Conservation (phyloP, 225 moss, liverwort and hornwort species). For the Rhytidiadelphus loreus region DNA sequence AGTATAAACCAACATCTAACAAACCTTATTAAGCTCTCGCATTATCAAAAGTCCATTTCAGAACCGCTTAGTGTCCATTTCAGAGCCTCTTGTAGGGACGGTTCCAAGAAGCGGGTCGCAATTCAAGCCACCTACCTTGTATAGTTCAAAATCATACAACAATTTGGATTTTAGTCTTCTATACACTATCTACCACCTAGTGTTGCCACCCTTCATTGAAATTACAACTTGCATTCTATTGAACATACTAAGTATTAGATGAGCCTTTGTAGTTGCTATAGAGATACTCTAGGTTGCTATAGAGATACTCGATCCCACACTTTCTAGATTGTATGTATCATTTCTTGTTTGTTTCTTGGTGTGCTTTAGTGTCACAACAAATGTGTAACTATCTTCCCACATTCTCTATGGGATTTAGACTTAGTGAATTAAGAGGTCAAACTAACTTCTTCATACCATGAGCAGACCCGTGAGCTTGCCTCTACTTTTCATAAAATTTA, state of each 20-base stretch:
- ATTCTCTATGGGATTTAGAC: neutral
- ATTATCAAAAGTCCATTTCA: no score
- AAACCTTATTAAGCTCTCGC: no score
- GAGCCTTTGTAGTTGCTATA: neutral
- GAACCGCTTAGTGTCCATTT: no score
- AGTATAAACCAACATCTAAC: no score
- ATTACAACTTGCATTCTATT: neutral
- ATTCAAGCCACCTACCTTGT: no score
- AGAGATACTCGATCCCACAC: neutral
- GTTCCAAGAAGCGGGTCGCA: no score
- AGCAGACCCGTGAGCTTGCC: no score
- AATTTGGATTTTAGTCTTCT: neutral
- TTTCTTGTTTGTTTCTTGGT: neutral
- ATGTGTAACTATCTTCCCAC: neutral
- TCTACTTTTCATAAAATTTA: neutral
- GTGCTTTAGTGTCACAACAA: rapidly evolving
- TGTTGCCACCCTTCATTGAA: rapidly evolving
- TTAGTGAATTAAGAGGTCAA: neutral
- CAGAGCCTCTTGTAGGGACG: no score
- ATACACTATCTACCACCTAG: neutral
- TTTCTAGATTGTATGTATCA: neutral
- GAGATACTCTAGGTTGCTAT: rapidly evolving
- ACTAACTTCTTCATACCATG: neutral
- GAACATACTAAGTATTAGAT: neutral
- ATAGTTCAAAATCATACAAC: neutral